phyloP scores from a whole-genome alignment of 2,329 filamentous ascomycete species.

The Verticillium zaregamsianum region DNA sequence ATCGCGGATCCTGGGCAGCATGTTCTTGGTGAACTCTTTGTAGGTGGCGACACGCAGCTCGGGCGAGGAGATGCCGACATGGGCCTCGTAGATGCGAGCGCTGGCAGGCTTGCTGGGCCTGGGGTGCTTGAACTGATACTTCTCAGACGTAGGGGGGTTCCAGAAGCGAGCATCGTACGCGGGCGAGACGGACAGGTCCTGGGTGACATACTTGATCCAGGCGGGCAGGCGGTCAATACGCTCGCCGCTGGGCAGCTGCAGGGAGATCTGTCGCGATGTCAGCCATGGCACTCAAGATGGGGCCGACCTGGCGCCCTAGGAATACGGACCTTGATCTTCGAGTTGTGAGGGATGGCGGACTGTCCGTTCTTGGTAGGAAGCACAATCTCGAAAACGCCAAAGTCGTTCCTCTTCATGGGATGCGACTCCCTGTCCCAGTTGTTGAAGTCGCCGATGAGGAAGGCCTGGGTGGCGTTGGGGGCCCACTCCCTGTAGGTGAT shows the following conservation, averaged over 20 bases:
- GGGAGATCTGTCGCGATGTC: conserved; percentile 61
- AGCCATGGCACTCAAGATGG: not conserved
- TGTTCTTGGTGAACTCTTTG: conserved; percentile 92
- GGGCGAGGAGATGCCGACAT: conserved; percentile 93
- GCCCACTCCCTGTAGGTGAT: conserved; percentile 96
- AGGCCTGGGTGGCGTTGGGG: conserved; percentile 79
- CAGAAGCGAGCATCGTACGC: conserved; percentile 95
- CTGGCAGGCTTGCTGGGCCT: conserved; percentile 80
- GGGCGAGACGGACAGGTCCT: conserved; percentile 84
- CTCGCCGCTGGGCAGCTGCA: conserved; percentile 75
- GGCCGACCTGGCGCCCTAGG: not conserved
- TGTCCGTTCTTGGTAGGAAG: conserved; percentile 70
- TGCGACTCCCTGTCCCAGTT: conserved; percentile 81
- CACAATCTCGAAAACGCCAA: conserved; percentile 81
- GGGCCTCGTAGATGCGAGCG: conserved; percentile 95
- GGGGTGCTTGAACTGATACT: conserved; percentile 79
- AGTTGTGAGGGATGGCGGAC: conserved; percentile 82
- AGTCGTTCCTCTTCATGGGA: conserved; percentile 81
- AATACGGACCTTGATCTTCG: conserved; percentile 79
- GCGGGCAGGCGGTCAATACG: conserved; percentile 84
- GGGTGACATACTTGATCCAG: conserved; percentile 97
- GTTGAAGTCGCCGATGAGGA: conserved; percentile 93
- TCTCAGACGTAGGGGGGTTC: conserved; percentile 78
- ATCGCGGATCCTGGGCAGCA: conserved; percentile 84
- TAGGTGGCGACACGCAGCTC: conserved; percentile 87